Conservation (phyloP, 176 grass and related monocot genomes). For the Elaeis guineensis region DNA sequence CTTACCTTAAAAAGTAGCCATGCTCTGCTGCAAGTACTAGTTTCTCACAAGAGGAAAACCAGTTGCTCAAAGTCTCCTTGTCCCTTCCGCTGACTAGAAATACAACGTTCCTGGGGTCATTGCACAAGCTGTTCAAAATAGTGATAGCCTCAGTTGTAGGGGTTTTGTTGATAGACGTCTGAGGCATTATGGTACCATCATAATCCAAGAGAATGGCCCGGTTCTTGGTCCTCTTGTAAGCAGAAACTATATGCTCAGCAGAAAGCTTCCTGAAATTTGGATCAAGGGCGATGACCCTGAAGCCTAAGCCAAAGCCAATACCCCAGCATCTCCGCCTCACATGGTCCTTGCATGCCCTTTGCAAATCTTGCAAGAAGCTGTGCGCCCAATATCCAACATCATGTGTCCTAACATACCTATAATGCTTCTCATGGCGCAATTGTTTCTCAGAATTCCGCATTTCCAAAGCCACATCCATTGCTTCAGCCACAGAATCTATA, state of each 20-base stretch:
- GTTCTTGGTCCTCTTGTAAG: slow-evolving; percentile 32
- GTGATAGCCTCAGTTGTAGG: slow-evolving; percentile 28
- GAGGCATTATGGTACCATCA: slow-evolving; percentile 43
- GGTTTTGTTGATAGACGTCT: slow-evolving; percentile 30
- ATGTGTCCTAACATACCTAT: slow-evolving; percentile 46
- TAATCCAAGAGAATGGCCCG: slow-evolving; percentile 52
- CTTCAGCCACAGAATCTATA: slow-evolving; percentile 44
- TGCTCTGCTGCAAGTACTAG: slow-evolving; percentile 47
- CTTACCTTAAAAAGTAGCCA: slow-evolving; percentile 47
- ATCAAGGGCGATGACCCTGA: slow-evolving; percentile 37
- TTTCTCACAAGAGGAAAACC: slow-evolving; percentile 33
- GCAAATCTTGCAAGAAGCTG: slow-evolving; percentile 44
- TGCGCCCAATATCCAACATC: slow-evolving; percentile 46
- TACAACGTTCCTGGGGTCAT: slow-evolving; percentile 32
- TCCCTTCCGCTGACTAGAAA: slow-evolving; percentile 38
- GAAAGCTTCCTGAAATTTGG: slow-evolving; percentile 42
- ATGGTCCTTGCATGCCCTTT: slow-evolving; percentile 36
- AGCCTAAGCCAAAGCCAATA: slow-evolving; percentile 41
- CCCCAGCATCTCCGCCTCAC: slow-evolving; percentile 33
- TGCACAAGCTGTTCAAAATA: slow-evolving; percentile 37
- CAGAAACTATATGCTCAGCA: slow-evolving; percentile 27
- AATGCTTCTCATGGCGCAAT: slow-evolving; percentile 44
- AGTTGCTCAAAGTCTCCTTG: slow-evolving; percentile 28
- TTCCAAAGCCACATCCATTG: slow-evolving; percentile 33
- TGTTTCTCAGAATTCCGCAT: slow-evolving; percentile 30